These are phyloP conservation scores for Medicago ruthenica DNA, from an alignment of 306 rosid genomes.

Conservation along the genomic window DNA sequence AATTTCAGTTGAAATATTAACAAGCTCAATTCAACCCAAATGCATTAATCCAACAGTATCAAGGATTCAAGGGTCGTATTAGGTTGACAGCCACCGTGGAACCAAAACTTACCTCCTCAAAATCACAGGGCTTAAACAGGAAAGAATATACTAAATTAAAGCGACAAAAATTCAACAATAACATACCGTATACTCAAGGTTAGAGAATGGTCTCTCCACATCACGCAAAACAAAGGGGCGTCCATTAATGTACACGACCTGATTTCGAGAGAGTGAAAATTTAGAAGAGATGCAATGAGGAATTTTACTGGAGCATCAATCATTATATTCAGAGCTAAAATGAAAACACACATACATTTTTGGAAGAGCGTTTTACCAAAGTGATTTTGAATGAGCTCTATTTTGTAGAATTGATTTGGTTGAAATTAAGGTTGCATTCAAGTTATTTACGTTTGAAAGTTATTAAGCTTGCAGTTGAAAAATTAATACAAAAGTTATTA, in stretches of 20 bases:
- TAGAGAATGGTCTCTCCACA: conserved; percentile 89
- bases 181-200: conserved; percentile 87
- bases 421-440: neutral
- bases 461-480: too few species aligned
- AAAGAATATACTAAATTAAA: neutral
- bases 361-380: neutral
- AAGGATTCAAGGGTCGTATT: neutral
- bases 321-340: neutral
- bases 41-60: conserved; percentile 22
- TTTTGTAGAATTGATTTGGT: neutral
- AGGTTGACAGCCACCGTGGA: neutral
- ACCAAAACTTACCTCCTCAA: conserved; percentile 16
- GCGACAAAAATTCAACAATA: conserved; percentile 6
- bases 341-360: neutral
- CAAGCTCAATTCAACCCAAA: conserved; percentile 32
- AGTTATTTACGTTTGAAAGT: neutral
- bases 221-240: conserved; percentile 91
- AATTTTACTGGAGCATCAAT: conserved; percentile 12
- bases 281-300: neutral
- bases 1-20: conserved; percentile 19
- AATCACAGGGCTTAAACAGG: neutral
- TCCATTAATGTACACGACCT: conserved; percentile 91
- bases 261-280: conserved; percentile 37
- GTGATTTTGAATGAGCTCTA: neutral
- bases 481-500: neutral